These are phyloP conservation scores for Coriaria nepalensis DNA, from an alignment of 306 rosid genomes.

Conservation along the genomic window DNA sequence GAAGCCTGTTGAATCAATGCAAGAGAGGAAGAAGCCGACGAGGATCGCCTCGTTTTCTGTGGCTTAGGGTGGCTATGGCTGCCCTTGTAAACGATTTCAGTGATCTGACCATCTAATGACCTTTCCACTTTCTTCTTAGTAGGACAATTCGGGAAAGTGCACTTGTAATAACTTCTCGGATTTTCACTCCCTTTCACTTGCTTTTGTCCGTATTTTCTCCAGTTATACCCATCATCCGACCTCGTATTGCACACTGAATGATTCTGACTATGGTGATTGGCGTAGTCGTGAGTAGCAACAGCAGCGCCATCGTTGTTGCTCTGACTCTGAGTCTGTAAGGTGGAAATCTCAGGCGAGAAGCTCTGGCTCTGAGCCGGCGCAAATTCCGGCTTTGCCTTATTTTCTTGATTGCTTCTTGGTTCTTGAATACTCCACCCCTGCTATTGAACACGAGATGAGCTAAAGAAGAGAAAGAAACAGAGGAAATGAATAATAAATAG, in stretches of 20 bases:
- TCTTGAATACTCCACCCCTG: constrained; percentile 53
- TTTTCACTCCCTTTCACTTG: constrained; percentile 97
- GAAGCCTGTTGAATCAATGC: constrained; percentile 11
- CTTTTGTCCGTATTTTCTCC: constrained; percentile 98
- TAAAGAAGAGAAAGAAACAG: not conserved
- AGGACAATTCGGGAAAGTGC: constrained; percentile 83
- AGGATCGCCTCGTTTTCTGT: constrained; percentile 49
- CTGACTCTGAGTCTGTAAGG: constrained; percentile 26
- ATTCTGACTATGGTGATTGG: constrained; percentile 26
- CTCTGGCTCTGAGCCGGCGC: constrained; percentile 30
- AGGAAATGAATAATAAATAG: not conserved
- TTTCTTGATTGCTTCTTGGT: constrained; percentile 30
- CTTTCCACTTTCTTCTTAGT: constrained; percentile 94
- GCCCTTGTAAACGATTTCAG: constrained; percentile 94
- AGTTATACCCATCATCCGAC: constrained; percentile 89
- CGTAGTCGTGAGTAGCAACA: constrained; percentile 16
- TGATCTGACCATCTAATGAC: constrained; percentile 71
- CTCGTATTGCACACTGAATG: constrained; percentile 40
- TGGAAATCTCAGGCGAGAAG: constrained; percentile 32
- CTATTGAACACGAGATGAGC: constrained; percentile 13
- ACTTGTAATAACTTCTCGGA: constrained; percentile 92
- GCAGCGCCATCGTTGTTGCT: constrained; percentile 18
- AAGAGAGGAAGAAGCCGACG: constrained; percentile 32
- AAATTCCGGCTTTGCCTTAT: constrained; percentile 38
- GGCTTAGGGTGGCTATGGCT: constrained; percentile 91